A percentile compares a stretch with the other conserved stretches of the same genome.
Evolutionary conservation across 2,329 filamentous ascomycete species (phyloP).

Genomic region (Botryotinia globosa): DNA sequence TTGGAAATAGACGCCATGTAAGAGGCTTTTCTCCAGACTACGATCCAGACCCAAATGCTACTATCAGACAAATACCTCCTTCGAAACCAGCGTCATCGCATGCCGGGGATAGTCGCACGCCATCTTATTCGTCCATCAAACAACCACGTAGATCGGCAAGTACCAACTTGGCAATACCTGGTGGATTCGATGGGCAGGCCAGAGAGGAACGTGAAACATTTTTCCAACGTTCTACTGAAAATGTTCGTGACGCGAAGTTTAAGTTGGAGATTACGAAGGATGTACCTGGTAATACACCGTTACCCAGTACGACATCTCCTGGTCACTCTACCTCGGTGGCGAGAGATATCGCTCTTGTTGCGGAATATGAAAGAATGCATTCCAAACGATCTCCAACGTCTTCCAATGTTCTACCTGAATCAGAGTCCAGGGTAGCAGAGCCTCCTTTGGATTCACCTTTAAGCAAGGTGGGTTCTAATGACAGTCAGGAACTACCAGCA

Average conservation of each 20-base stretch:
- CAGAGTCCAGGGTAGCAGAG: slow-evolving; percentile 18
- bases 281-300: slow-evolving; percentile 19
- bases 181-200: slow-evolving; percentile 29
- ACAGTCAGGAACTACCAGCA: slow-evolving; percentile 22
- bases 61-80: slow-evolving; percentile 60
- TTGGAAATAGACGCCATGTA: slow-evolving; percentile 29
- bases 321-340: slow-evolving; percentile 27
- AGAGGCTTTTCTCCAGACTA: slow-evolving; percentile 74
- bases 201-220: slow-evolving; percentile 44
- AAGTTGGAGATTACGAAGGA: slow-evolving; percentile 22
- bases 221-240: slow-evolving; percentile 53
- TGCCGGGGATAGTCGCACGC: slow-evolving; percentile 3
- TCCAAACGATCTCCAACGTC: slow-evolving; percentile 30
- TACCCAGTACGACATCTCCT: slow-evolving; percentile 18
- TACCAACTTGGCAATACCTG: slow-evolving; percentile 17
- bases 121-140: slow-evolving; percentile 24
- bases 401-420: slow-evolving; percentile 10
- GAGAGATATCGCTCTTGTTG: slow-evolving; percentile 35
- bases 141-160: slow-evolving; percentile 24
- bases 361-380: slow-evolving; percentile 34
- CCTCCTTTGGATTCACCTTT: slow-evolving; percentile 26
- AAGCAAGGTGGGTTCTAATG: slow-evolving; percentile 25
- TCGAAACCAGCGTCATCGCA: slow-evolving; percentile 13
- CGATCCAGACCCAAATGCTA: slow-evolving; percentile 67
- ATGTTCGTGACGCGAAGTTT: slow-evolving; percentile 44